These are phyloP conservation scores for Naumovozyma castellii DNA, from an alignment of 805 yeast species.

Conservation along the genomic window DNA sequence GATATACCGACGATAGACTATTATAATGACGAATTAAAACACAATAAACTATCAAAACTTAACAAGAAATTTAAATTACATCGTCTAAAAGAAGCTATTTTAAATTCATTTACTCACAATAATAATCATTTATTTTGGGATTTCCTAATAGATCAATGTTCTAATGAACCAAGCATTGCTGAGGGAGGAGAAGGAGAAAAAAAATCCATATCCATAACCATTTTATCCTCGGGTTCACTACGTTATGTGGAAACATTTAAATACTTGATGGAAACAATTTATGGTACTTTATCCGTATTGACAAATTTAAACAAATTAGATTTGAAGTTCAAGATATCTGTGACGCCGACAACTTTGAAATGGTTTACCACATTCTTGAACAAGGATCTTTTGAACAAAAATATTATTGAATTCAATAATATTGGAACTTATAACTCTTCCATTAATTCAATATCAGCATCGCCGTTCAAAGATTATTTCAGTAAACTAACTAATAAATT, in stretches of 20 bases:
- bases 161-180: slow-evolving; percentile 1
- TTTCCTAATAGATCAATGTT: slow-evolving; percentile 1
- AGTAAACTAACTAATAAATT: slow-evolving; percentile 21
- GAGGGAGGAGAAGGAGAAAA: background rate
- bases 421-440: slow-evolving; percentile 10
- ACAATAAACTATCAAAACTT: slow-evolving; percentile 20
- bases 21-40: slow-evolving; percentile 25
- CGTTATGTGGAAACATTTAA: slow-evolving; percentile 29
- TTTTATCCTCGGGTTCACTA: slow-evolving; percentile 26
- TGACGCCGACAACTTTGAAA: slow-evolving; percentile 22
- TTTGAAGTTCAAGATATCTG: slow-evolving; percentile 18
- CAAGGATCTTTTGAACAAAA: slow-evolving; percentile 9
- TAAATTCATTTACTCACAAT: slow-evolving; percentile 20
- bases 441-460: slow-evolving; percentile 5
- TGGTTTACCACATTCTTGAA: slow-evolving; percentile 27
- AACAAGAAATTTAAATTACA: slow-evolving; percentile 26
- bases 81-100: slow-evolving; percentile 18
- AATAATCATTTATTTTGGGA: slow-evolving; percentile 18
- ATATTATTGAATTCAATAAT: slow-evolving; percentile 15
- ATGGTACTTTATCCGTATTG: slow-evolving; percentile 7
- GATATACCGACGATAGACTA: slow-evolving; percentile 31
- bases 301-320: slow-evolving; percentile 6
- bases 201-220: slow-evolving; percentile 1
- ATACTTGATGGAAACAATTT: slow-evolving; percentile 23
- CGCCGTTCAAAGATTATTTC: slow-evolving; percentile 29